Base-by-base conservation (phyloP, 495 filamentous ascomycete genomes). In the Penicillium pulvis region DNA sequence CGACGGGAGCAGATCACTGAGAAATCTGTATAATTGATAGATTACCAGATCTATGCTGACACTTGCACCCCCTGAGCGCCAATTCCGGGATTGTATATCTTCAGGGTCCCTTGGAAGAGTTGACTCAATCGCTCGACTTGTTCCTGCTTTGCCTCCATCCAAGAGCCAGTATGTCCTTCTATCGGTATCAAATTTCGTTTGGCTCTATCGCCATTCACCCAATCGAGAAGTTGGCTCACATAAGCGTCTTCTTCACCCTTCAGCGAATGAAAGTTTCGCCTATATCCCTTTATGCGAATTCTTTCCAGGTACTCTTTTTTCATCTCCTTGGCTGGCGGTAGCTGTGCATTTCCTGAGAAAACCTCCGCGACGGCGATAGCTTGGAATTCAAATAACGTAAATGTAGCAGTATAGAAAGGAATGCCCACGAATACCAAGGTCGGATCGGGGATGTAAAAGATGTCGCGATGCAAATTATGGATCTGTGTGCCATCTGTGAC, bases 391-490 rank as follows among this genome's bases (percentile, higher is more conserved):
- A 87, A 87, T 8, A 87, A 71, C 0, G 85, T 81, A 56, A 88
- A 89, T 0, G 85, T 85, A 0, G 83, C 83, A 0, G 81, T 81
- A 46, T 85, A 79, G 64, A 83, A 85, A 0, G 85, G 80, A 0
- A 86, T 75, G 1, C 86, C 86, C 8, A 89, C 71, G 60, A 89
- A 87, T 0, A 77, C 77, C 14, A 89, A 63, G 0, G 84, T 81
- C 0, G 86, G 84, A 53, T 88, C 85, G 0, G 80, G 77, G 44
- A 88, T 88, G 61, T 86, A 89, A 63, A 88, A 88, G 3, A 88
- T 82, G 58, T 89, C 85, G 42, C 82, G 81, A 69, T 88, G 82
- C 5, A 89, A 60, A 61, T 90, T 89, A 64, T 89, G 85, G n/a
- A 85, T 64, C 63, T 84, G 85, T 3, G 74, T 79, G 0, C 87